Percentiles rank a stretch among this genome's conserved stretches.
Conservation (phyloP, 257 asterid species). For the Solanum etuberosum region DNA sequence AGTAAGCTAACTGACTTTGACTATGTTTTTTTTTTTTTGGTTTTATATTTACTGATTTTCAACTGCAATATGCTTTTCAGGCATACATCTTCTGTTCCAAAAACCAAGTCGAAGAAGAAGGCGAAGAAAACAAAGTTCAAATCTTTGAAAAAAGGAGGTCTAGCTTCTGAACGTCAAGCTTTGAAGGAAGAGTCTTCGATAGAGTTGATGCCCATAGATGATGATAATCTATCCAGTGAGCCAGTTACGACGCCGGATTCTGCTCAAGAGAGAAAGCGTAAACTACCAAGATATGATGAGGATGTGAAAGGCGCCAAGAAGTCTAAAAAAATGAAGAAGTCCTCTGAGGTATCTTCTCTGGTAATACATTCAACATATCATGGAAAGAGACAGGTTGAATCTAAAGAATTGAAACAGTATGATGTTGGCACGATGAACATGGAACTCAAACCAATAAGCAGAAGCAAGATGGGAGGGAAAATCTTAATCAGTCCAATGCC, state of each 20-base stretch:
- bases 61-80: constrained; percentile 29
- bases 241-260: constrained; percentile 49
- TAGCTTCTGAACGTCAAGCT: constrained; percentile 45
- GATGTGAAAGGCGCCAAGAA: constrained; percentile 52
- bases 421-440: constrained; percentile 39
- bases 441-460: constrained; percentile 47
- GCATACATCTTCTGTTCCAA: constrained; percentile 33
- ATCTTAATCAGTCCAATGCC: constrained; percentile 57
- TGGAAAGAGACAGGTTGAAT: constrained; percentile 41
- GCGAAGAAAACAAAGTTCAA: constrained; percentile 80
- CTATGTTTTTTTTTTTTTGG: neutral
- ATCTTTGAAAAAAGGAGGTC: constrained; percentile 81
- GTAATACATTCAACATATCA: constrained; percentile 27
- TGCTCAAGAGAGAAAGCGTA: constrained; percentile 52
- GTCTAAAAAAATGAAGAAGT: constrained; percentile 46
- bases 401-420: constrained; percentile 23
- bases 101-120: constrained; percentile 74
- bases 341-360: constrained; percentile 25
- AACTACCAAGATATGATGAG: constrained; percentile 41
- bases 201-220: constrained; percentile 57
- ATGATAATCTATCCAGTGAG: constrained; percentile 45
- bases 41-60: neutral
- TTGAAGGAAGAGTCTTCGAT: constrained; percentile 49
- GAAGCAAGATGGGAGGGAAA: constrained; percentile 59
- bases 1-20: neutral